Evolutionary conservation across 2,329 filamentous ascomycete genomes (phyloP).

Genomic region (Fusarium sarcochroum): DNA sequence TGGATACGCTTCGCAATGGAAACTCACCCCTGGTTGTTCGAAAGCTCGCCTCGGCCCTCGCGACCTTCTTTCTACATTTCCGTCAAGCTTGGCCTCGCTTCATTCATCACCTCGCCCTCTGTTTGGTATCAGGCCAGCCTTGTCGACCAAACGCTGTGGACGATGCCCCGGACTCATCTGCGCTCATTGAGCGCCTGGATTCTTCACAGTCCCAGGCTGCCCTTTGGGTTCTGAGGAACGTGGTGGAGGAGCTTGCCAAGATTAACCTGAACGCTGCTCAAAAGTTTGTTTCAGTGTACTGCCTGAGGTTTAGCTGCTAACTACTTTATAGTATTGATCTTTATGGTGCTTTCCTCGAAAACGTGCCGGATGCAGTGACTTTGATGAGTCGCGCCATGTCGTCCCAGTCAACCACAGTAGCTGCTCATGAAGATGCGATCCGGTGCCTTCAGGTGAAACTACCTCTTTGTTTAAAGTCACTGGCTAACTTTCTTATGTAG

Average conservation of each 20-base stretch:
- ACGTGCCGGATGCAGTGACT: slow-evolving; percentile 57
- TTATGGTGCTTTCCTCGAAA: slow-evolving; percentile 58
- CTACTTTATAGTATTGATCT: slow-evolving; percentile 52
- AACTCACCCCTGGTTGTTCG: slow-evolving; percentile 74
- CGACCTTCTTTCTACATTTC: slow-evolving; percentile 81
- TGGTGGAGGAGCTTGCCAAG: slow-evolving; percentile 62
- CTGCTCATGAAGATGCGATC: slow-evolving; percentile 68
- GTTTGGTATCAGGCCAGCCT: slow-evolving; percentile 59
- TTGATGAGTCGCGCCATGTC: slow-evolving; percentile 59
- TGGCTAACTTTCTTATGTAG: slow-evolving; percentile 55
- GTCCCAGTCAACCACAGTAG: slow-evolving; percentile 46
- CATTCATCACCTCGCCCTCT: slow-evolving; percentile 71
- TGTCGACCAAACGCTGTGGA: slow-evolving; percentile 41
- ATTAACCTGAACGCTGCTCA: slow-evolving; percentile 73
- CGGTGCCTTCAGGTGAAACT: slow-evolving; percentile 69
- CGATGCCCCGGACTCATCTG: slow-evolving; percentile 57
- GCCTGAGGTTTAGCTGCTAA: slow-evolving; percentile 42
- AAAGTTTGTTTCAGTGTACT: slow-evolving; percentile 58
- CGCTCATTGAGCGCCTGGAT: slow-evolving; percentile 64
- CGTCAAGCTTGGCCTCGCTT: slow-evolving; percentile 76
- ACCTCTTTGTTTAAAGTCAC: slow-evolving; percentile 9
- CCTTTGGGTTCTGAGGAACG: slow-evolving; percentile 71
- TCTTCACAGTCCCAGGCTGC: slow-evolving; percentile 66
- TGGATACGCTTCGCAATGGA: slow-evolving; percentile 65
- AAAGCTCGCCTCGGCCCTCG: slow-evolving; percentile 83